Conservation (phyloP, 306 rosid genomes). For the Glycine soja region DNA sequence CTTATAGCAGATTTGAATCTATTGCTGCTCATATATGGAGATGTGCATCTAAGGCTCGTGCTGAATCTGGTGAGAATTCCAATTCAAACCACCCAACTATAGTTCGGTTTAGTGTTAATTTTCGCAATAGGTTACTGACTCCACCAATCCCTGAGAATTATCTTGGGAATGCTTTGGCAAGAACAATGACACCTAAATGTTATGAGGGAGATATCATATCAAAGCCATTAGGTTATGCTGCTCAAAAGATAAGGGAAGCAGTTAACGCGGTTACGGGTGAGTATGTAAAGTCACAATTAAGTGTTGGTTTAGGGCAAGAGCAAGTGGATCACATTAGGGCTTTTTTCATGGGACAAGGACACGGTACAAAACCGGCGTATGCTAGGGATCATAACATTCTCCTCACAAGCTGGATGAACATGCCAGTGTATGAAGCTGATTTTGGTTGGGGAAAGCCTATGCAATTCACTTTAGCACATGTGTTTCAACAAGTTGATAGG, state of each 20-base stretch:
- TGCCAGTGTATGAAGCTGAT: no score
- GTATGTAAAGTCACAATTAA: constrained; percentile 1
- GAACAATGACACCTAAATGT: no score
- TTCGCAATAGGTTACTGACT: not conserved
- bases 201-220: no score
- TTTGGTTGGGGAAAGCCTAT: no score
- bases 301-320: not conserved
- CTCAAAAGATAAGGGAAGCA: constrained; percentile 13
- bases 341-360: not conserved
- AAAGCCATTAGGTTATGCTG: no score
- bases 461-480: not conserved
- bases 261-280: not conserved
- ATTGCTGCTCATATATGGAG: constrained; percentile 17
- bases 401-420: no score
- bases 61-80: not conserved
- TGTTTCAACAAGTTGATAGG: not conserved
- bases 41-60: no score
- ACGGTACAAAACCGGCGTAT: not conserved
- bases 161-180: constrained; percentile 29
- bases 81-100: not conserved
- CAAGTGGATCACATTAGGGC: not conserved
- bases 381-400: not conserved
- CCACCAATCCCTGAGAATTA: constrained; percentile 34
- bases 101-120: not conserved
- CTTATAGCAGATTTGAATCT: constrained; percentile 31